Conservation (phyloP, 2,329 filamentous ascomycete genomes). For the Gnomoniopsis smithogilvyi region DNA sequence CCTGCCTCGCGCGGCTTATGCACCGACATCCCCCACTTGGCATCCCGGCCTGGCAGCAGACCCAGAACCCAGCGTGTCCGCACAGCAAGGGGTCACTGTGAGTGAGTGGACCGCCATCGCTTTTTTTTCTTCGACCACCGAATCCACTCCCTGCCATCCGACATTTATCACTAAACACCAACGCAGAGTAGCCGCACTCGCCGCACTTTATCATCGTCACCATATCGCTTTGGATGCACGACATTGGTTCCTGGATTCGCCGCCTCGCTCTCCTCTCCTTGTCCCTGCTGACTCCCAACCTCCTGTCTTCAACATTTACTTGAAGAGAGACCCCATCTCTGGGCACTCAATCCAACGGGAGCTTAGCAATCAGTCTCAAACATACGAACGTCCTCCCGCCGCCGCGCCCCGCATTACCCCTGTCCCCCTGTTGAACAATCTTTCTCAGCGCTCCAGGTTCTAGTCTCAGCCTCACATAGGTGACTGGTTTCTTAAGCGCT, state of each 20-base stretch:
- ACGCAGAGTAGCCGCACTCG: not conserved
- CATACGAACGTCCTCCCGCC: constrained; percentile 20
- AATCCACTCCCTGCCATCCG: constrained; percentile 17
- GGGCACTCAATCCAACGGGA: constrained; percentile 7
- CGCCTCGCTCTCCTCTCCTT: constrained; percentile 6
- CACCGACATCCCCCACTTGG: constrained; percentile 9
- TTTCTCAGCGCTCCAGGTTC: not conserved
- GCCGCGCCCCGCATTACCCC: constrained; percentile 29
- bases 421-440: constrained; percentile 20
- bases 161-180: constrained; percentile 9
- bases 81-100: not conserved
- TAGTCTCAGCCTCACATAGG: constrained; percentile 29
- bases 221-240: constrained; percentile 7
- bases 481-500: constrained; percentile 24
- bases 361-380: constrained; percentile 28
- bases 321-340: constrained; percentile 5
- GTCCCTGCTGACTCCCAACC: constrained; percentile 7
- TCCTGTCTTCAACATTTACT: constrained; percentile 7
- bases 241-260: constrained; percentile 7
- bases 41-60: constrained; percentile 3
- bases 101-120: constrained; percentile 17
- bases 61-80: not conserved
- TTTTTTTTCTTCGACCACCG: constrained; percentile 11
- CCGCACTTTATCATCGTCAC: constrained; percentile 6
- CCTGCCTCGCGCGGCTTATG: not conserved